A percentile compares a stretch with the other conserved stretches of the same genome.
Conservation (phyloP, 305 asterid species). For the Solanum aculeatissimum region DNA sequence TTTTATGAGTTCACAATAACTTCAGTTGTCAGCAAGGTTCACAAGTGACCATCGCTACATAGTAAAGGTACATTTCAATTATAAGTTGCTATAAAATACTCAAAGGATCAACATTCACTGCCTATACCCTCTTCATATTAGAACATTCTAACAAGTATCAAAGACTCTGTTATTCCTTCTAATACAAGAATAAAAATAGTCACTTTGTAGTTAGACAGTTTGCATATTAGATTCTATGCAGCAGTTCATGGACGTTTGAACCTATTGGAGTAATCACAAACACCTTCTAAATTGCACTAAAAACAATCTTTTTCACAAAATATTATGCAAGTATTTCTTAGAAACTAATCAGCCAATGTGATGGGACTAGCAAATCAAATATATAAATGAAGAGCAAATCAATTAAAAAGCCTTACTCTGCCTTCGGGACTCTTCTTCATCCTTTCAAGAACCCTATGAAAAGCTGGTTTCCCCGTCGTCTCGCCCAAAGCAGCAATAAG, state of each 20-base stretch:
- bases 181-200: background rate
- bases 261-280: background rate
- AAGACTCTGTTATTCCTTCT: background rate
- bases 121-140: background rate
- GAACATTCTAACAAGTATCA: background rate
- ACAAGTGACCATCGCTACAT: background rate
- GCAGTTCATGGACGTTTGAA: background rate
- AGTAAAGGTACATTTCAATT: background rate
- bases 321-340: background rate
- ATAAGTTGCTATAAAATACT: background rate
- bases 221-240: background rate
- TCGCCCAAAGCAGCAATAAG: conserved; percentile 90
- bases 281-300: background rate
- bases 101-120: background rate
- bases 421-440: conserved; percentile 79
- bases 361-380: background rate
- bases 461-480: conserved; percentile 84
- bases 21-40: background rate
- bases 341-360: background rate
- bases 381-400: background rate
- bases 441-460: conserved; percentile 66
- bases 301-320: background rate
- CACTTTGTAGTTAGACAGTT: background rate
- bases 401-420: conserved; percentile 36
- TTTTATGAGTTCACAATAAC: background rate